A percentile compares a stretch with the other conserved stretches of the same genome.
These are phyloP conservation scores for Boletus nobilissimus DNA, from an alignment of 1,284 basidiomycete genomes.

Conservation along the genomic window DNA sequence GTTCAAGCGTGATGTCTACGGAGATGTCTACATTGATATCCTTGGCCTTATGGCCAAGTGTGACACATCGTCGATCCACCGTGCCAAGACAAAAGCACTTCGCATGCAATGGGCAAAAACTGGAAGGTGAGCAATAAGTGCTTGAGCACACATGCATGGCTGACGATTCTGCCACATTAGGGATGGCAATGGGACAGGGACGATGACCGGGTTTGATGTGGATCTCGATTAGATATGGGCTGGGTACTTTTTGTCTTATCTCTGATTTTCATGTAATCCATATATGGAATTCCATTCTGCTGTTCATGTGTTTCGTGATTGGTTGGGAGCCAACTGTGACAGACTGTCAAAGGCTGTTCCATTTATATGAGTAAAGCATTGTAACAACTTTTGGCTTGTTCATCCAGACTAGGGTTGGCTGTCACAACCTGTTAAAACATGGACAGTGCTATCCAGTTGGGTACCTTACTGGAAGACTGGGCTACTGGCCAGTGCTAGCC, in stretches of 20 bases:
- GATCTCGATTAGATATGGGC: too few relatives aligned
- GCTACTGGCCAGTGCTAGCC: neutral
- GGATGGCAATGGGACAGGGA: too few relatives aligned
- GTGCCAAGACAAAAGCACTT: too few relatives aligned
- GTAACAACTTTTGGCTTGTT: neutral
- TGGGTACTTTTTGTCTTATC: too few relatives aligned
- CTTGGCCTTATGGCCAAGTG: constrained; percentile 19
- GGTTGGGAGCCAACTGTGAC: neutral
- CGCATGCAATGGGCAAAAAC: neutral
- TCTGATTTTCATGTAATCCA: too few relatives aligned
- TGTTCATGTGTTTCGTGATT: too few relatives aligned
- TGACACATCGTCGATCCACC: constrained; percentile 9
- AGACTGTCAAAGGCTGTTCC: neutral
- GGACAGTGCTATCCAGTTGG: neutral
- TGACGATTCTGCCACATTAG: neutral
- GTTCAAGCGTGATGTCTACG: constrained; percentile 24
- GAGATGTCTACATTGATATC: constrained; percentile 12
- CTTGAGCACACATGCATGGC: too few relatives aligned
- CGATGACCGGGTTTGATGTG: too few relatives aligned
- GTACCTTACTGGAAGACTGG: neutral
- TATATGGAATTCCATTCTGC: too few relatives aligned
- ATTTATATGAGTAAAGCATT: neutral
- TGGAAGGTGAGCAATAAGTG: neutral
- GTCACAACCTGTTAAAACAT: neutral
- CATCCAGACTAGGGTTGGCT: neutral